Evolutionary conservation across 345 rosid species (phyloP), one percentile per base, ranked within the genome.

Genomic region (rapeseed (Brassica napus)): DNA sequence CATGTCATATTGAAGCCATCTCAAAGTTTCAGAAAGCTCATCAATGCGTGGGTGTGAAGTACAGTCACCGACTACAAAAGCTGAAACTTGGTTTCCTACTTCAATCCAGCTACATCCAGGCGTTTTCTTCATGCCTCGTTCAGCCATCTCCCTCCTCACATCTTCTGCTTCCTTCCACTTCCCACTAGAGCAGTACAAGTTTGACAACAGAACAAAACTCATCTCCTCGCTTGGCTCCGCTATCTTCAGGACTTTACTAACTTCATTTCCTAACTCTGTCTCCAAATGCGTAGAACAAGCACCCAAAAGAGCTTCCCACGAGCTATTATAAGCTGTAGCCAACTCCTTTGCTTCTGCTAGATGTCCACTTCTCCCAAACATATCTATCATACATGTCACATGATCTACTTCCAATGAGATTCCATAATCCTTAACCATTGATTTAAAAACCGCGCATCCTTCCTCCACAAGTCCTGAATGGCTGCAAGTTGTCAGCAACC

Each of bases 101-200:
- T 89, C 89, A 42, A 91, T 88, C 98, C 97, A 91, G 24, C 97
- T 91, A 78, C 92, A 93, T 31, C 94, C 97, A 7, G 91, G 93
- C 67, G 32, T 80, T 83, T 92, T 92, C 83, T 82, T 88, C 68
- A 92, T 42, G 35, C 97, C 94, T 83, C 83, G 77, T 64, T 82
- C 83, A n/a, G 14, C 68, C 92, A 91, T 89, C 58, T 78, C 83
- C 85, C 82, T 84, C 81, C 94, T 87, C n/a, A 89, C 82, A 55
- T 61, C 84, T 85, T 88, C 97, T 52, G 94, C 97, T 86, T 89
- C 91, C 65, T 84, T 87, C 97, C 98, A 89, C 76, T 83, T 82
- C 30, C 91, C 93, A 0, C 86, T 86, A 0, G 83, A 65, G 69
- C 88, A 88, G 37, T 89, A 93, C 82, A 91, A 66, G 81, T 93